phyloP scores from a whole-genome alignment of 352 stramenopile genomes.

The Paralagenidium karlingii region DNA sequence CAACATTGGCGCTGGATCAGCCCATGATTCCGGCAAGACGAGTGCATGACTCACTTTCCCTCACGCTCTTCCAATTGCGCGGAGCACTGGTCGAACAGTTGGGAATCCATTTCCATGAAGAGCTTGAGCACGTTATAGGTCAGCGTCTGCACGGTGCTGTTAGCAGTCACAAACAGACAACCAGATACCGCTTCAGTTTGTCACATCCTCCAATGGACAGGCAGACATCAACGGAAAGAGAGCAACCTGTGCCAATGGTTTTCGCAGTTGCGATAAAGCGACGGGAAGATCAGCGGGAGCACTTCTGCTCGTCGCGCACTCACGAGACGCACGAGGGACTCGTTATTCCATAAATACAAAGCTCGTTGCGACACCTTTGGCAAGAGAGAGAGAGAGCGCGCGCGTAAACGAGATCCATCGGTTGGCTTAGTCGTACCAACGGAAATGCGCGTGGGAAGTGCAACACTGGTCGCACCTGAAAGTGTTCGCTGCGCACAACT shows the following conservation, averaged over 20 bases:
- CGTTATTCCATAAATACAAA: conserved; percentile 99
- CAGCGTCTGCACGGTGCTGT: conserved; percentile 86
- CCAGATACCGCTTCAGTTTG: background rate
- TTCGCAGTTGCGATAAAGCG: conserved; percentile 35
- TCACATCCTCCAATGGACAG: background rate
- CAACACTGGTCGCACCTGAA: no score
- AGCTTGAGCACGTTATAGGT: conserved; percentile 57
- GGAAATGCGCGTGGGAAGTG: no score
- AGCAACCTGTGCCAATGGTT: conserved; percentile 89
- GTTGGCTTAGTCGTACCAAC: no score
- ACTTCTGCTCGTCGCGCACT: conserved; percentile 66
- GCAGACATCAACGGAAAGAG: background rate
- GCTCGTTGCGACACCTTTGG: conserved; percentile 93
- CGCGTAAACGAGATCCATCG: no score
- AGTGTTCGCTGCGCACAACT: conserved; percentile 91
- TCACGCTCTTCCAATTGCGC: conserved; percentile 44
- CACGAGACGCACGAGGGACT: conserved; percentile 89
- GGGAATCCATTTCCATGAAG: conserved; percentile 79
- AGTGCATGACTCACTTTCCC: conserved; percentile 19
- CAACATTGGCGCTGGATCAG: no score
- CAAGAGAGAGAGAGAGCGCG: no score
- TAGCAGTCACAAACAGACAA: conserved; percentile 1
- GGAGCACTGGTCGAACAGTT: conserved; percentile 73
- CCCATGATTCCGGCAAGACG: no score
- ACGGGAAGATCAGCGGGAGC: conserved; percentile 78